Conservation (phyloP, 225 moss, liverwort and hornwort species). For the Marchantia polymorpha region DNA sequence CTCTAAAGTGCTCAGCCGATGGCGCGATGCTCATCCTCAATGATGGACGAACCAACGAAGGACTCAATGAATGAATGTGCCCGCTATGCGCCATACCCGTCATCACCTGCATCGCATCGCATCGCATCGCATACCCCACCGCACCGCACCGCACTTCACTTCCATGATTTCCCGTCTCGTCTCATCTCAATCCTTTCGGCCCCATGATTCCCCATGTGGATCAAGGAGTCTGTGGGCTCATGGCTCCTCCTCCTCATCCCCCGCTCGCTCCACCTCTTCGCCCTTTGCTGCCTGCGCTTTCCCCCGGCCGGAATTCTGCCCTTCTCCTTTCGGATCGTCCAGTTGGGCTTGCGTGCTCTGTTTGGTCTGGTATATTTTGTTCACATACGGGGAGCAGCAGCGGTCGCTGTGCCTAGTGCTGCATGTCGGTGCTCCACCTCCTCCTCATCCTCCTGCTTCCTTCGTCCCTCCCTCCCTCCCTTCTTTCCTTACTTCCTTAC, state of each 20-base stretch:
- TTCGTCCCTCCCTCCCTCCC: too few species aligned
- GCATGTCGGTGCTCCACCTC: background rate
- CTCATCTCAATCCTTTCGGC: background rate
- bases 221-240: background rate
- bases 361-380: too few species aligned
- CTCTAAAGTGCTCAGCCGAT: background rate
- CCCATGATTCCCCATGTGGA: conserved; percentile 11
- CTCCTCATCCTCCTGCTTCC: background rate
- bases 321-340: too few species aligned
- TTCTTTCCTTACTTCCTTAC: too few species aligned
- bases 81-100: too few species aligned
- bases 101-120: too few species aligned
- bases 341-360: too few species aligned
- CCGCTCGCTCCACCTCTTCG: background rate
- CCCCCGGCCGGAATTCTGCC: background rate
- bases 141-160: background rate
- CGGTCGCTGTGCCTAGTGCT: too few species aligned
- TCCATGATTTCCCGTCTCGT: conserved; percentile 4
- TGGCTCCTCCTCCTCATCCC: background rate
- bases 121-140: background rate
- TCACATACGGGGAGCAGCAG: too few species aligned
- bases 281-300: background rate
- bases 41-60: background rate
- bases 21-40: background rate
- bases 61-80: background rate